Conservation (phyloP, 495 filamentous ascomycete genomes). For the Penicillium dipodomyicola region DNA sequence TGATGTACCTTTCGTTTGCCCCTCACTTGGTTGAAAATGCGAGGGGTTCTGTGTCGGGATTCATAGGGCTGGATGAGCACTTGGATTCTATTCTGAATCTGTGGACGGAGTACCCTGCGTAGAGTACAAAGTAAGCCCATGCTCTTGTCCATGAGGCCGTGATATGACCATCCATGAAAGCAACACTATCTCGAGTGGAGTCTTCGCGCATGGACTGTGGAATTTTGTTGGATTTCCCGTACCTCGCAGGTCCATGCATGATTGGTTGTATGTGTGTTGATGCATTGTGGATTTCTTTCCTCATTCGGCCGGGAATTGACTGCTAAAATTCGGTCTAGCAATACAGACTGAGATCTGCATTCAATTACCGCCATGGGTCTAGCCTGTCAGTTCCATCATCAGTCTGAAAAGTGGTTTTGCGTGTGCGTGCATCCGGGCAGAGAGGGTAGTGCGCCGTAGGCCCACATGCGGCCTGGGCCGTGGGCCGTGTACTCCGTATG, state of each 20-base stretch:
- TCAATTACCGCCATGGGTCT: slow-evolving; percentile 1
- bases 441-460: slow-evolving; percentile 15
- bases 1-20: slow-evolving; percentile 13
- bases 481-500: slow-evolving; percentile 4
- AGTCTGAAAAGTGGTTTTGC: neutral
- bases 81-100: neutral
- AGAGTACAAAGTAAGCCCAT: too few species aligned
- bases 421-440: slow-evolving; percentile 3
- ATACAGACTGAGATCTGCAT: slow-evolving; percentile 10
- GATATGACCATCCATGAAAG: neutral
- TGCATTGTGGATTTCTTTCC: slow-evolving; percentile 10
- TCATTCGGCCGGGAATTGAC: slow-evolving; percentile 6
- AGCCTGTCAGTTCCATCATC: slow-evolving; percentile 10
- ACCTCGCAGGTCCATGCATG: slow-evolving; percentile 20
- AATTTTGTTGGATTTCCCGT: slow-evolving; percentile 8
- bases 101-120: neutral
- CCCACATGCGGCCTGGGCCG: slow-evolving; percentile 28
- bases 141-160: too few species aligned
- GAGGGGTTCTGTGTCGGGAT: neutral
- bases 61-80: neutral
- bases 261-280: slow-evolving; percentile 7
- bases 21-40: slow-evolving; percentile 10
- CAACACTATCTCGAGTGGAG: neutral
- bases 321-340: slow-evolving; percentile 11
- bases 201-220: slow-evolving; percentile 1